Base-by-base conservation (phyloP, 164 flowering plant species). In the Vitis cinerea region DNA sequence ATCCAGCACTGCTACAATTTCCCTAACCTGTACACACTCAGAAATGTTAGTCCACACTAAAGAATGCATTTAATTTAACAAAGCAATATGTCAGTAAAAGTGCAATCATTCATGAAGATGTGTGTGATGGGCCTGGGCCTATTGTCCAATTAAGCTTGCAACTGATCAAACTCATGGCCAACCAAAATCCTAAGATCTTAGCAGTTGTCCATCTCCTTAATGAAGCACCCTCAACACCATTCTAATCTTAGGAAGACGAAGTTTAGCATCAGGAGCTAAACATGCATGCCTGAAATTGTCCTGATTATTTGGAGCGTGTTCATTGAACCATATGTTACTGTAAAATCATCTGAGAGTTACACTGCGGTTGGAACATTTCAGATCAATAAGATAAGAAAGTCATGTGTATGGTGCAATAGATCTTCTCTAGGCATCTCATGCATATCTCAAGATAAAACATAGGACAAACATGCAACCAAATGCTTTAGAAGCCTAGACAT, bases 1-100 rank as follows among this genome's bases (percentile, higher is more conserved):
- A 78, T 95, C 99, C 88, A 95, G 81, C 31, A 90, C 77, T 30
- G 94, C 76, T 51, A 95, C 91, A 74, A 93, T 91, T 81, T 95
- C 99, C 70, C 99, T 88, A 49, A 95, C 98, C 99, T 95, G 85
- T 8, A 65, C 8, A 60, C 31, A 12, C 15, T 68, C 17, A 23
- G 29, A 73, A 10, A 63, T 64, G 58, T 73, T 44, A 80, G 59
- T 51, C 44, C 12, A 57, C 27, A 51, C 2, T 49, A 64, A 19
- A 64, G 10, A 31, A 14, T 5, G 27, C 17, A 30, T 15, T 37
- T 8, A 14, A 30, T 68, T 16, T 5, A 64, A 50, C 29, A 58
- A 9, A 55, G 56, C 7, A 11, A 17, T 19, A 58, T 56, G 14
- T 27, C 31, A 49, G 14, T 52, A 44, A 12, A 14, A 51, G 67